These are phyloP conservation scores for Alternaria consortialis DNA, from an alignment of 2,329 filamentous ascomycete species.

Conservation along the genomic window DNA sequence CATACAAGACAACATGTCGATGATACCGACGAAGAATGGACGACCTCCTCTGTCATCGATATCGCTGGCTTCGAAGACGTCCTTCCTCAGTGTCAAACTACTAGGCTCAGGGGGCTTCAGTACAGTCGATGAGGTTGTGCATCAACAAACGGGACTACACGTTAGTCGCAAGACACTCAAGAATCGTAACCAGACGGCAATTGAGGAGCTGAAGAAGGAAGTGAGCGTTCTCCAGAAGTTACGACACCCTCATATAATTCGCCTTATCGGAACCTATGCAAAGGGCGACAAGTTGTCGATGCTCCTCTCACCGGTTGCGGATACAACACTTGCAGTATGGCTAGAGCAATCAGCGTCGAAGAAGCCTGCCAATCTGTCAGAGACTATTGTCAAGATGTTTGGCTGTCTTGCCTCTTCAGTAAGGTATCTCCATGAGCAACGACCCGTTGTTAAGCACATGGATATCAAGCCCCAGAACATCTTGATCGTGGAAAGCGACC, in stretches of 20 bases:
- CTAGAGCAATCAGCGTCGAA: slow-evolving; percentile 34
- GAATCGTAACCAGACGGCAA: slow-evolving; percentile 43
- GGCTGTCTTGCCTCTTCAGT: slow-evolving; percentile 49
- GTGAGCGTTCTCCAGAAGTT: slow-evolving; percentile 50
- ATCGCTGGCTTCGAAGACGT: slow-evolving; percentile 14
- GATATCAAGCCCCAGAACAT: slow-evolving; percentile 53
- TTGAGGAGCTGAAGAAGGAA: slow-evolving; percentile 48
- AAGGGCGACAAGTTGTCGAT: slow-evolving; percentile 50
- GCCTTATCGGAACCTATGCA: slow-evolving; percentile 48
- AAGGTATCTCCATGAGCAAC: slow-evolving; percentile 49
- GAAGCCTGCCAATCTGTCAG: slow-evolving; percentile 33
- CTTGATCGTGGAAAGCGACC: slow-evolving; percentile 42
- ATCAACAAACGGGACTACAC: slow-evolving; percentile 45
- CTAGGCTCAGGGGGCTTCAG: slow-evolving; percentile 50
- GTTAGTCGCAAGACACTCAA: slow-evolving; percentile 51
- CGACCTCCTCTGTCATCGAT: not conserved
- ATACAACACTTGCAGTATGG: slow-evolving; percentile 48
- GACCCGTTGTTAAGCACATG: slow-evolving; percentile 48
- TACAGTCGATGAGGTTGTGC: slow-evolving; percentile 50
- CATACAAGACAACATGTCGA: not conserved
- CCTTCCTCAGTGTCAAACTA: slow-evolving; percentile 48
- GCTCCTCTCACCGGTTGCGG: slow-evolving; percentile 48
- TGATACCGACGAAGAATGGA: not conserved
- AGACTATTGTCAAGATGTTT: slow-evolving; percentile 45
- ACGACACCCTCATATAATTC: slow-evolving; percentile 51